Evolutionary conservation across 1,284 basidiomycete genomes (phyloP), one percentile per base, ranked within the genome.

Genomic region (Calocybe gambosa): DNA sequence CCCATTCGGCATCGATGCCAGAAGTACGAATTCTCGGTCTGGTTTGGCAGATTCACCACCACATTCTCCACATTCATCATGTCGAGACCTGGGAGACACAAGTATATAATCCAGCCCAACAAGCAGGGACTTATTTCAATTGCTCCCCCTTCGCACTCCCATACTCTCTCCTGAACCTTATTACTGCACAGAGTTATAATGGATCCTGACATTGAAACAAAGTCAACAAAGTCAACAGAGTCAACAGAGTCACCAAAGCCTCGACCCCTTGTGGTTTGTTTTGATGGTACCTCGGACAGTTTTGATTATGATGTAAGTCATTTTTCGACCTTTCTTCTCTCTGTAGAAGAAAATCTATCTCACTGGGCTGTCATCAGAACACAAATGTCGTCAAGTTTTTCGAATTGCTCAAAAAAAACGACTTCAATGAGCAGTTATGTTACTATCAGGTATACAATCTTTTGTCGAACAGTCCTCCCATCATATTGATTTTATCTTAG

Each of bases 321-420:
- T 7, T n/a, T 16, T 8, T 34, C n/a, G 31, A 2, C 12, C 13
- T 31, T 31, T 10, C 6, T 10, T 8, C 2, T n/a, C 35, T 38
- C 6, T n/a, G n/a, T 23, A 23, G 7, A 23, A 23, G 7, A 23
- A 7, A 23, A 23, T 23, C 19, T 9, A 23, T 1, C 9, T 47
- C 21, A 15, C 21, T 23, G 21, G 4, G 21, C 21, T 7, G 21
- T 23, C 21, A 23, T 4, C 8, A 69, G 65, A 71, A 73, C 49
- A 66, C 66, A 8, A 68, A 70, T 45, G 65, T 71, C n/a, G 65
- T 70, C 35, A 61, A 65, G 16, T 61, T 70, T 36, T 66, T 70
- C 46, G 59, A 62, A 12, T 60, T 69, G 55, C 55, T 74, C 23
- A 66, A 65, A 60, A 73, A 73, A 50, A 67, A 71, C 50, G 65